phyloP scores from a whole-genome alignment of 2,329 filamentous ascomycete species.

The Parasarocladium wereldwijsianum region DNA sequence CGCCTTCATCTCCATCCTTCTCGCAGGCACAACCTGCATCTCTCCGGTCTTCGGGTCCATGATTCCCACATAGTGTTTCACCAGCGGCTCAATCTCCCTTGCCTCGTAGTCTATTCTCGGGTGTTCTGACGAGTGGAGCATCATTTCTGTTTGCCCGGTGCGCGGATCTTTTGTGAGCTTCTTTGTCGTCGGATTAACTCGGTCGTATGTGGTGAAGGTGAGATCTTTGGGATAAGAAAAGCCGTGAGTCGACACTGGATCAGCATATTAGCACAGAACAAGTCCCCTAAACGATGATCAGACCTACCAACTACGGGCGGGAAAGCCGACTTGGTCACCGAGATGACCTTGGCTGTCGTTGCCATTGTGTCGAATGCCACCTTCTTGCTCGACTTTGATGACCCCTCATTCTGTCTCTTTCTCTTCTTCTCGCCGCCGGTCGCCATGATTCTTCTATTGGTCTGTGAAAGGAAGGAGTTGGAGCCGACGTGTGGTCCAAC shows the following conservation, averaged over 20 bases:
- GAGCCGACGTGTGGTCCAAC: no score
- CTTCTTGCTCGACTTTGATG: conserved; percentile 33
- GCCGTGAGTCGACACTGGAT: conserved; percentile 19
- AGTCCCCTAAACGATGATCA: neutral
- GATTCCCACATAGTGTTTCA: conserved; percentile 52
- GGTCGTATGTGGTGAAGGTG: conserved; percentile 34
- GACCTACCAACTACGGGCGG: conserved; percentile 38
- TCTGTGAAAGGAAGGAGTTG: no score
- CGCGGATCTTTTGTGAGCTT: conserved; percentile 18
- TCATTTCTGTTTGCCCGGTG: conserved; percentile 14
- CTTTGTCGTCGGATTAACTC: no score
- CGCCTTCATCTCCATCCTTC: conserved; percentile 47
- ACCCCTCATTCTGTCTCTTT: conserved; percentile 30
- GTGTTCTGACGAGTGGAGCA: conserved; percentile 43
- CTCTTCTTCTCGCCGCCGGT: conserved; percentile 33
- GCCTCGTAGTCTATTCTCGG: conserved; percentile 44
- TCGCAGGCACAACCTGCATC: conserved; percentile 46
- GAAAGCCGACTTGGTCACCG: conserved; percentile 29
- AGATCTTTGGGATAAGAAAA: conserved; percentile 19
- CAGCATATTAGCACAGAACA: conserved; percentile 8
- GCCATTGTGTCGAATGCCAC: conserved; percentile 28
- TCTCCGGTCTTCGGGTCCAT: conserved; percentile 46
- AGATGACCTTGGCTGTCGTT: conserved; percentile 27
- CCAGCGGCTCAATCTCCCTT: conserved; percentile 29
- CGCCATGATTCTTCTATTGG: conserved; percentile 24